Evolutionary conservation across 2,329 filamentous ascomycete species (phyloP).

Genomic region (Neofusicoccum cordaticola): DNA sequence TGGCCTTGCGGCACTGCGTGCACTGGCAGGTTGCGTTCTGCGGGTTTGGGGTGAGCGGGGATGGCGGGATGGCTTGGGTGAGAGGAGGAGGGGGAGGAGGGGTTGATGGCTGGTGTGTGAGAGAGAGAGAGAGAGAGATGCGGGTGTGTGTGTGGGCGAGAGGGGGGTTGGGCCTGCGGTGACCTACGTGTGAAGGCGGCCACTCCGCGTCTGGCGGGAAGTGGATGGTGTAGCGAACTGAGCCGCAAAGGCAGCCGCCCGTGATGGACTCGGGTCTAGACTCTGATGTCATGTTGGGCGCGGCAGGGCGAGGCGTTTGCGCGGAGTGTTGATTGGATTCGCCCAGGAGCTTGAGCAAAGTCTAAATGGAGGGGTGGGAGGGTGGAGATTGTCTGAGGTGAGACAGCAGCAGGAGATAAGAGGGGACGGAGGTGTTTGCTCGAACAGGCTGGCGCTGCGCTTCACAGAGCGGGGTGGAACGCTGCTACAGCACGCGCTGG

Average conservation of each 20-base stretch:
- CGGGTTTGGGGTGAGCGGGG: not conserved
- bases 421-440: not conserved
- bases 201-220: slow-evolving; percentile 24
- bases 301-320: not conserved
- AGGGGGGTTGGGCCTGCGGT: not conserved
- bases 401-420: not conserved
- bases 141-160: too few relatives aligned
- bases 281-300: not conserved
- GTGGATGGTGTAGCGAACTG: slow-evolving; percentile 25
- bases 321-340: not conserved
- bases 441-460: not conserved
- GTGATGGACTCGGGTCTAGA: slow-evolving; percentile 1
- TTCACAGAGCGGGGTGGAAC: too few relatives aligned
- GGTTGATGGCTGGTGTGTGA: not conserved
- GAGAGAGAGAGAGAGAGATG: too few relatives aligned
- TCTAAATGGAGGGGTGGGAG: not conserved
- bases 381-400: not conserved
- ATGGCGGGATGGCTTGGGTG: too few relatives aligned
- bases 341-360: not conserved
- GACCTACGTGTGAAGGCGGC: slow-evolving; percentile 24
- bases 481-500: not conserved
- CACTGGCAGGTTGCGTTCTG: slow-evolving; percentile 30
- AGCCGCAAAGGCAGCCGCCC: slow-evolving; percentile 28
- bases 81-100: not conserved
- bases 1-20: slow-evolving; percentile 30